These are phyloP conservation scores for Mimosa pudica DNA, from an alignment of 306 rosid species.

Conservation along the genomic window DNA sequence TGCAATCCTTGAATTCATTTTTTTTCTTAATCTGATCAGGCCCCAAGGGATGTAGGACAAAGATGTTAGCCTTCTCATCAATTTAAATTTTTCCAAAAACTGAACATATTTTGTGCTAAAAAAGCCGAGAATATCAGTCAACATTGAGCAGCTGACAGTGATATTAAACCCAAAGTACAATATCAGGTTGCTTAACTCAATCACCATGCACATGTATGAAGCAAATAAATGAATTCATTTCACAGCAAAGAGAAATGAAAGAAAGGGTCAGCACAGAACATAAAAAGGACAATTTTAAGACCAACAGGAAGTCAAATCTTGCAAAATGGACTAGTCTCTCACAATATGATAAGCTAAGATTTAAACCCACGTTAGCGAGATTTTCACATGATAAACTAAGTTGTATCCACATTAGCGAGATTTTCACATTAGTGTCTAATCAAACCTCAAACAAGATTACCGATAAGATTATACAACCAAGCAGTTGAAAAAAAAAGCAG, in stretches of 20 bases:
- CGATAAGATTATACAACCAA: neutral
- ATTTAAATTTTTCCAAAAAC: neutral
- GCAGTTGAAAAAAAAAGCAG: neutral
- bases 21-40: no score
- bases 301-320: neutral
- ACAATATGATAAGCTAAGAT: no score
- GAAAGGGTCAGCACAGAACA: neutral
- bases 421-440: neutral
- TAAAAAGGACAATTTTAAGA: neutral
- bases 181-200: neutral
- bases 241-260: neutral
- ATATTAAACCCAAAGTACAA: neutral
- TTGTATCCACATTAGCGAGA: neutral
- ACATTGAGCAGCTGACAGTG: neutral
- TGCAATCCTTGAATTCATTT: no score
- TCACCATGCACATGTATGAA: neutral
- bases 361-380: neutral
- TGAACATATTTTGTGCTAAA: neutral
- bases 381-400: neutral
- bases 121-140: neutral
- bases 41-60: neutral
- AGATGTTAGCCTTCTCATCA: neutral
- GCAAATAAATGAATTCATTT: neutral
- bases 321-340: no score
- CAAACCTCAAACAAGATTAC: no score